Evolutionary conservation across 1,284 basidiomycete genomes (phyloP).

Genomic region (Mycosarcoma maydis): DNA sequence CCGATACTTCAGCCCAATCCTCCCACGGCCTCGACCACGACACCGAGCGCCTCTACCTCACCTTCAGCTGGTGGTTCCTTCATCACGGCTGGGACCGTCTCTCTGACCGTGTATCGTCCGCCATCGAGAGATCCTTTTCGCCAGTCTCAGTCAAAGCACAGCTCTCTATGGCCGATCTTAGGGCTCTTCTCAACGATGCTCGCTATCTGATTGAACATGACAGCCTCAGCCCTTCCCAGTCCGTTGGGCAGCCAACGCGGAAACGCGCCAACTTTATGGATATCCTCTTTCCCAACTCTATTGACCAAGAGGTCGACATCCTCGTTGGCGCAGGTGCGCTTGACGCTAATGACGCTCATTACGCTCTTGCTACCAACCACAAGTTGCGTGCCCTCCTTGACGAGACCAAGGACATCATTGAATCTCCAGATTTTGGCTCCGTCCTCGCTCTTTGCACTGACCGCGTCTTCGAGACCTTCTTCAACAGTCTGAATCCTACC

Average conservation of each 20-base stretch:
- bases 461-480: slow-evolving; percentile 73
- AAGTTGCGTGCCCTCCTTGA: slow-evolving; percentile 75
- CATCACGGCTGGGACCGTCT: slow-evolving; percentile 88
- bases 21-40: slow-evolving; percentile 68
- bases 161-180: slow-evolving; percentile 76
- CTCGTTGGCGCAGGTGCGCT: slow-evolving; percentile 62
- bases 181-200: slow-evolving; percentile 55
- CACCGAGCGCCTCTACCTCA: slow-evolving; percentile 80
- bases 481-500: slow-evolving; percentile 71
- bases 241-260: slow-evolving; percentile 9
- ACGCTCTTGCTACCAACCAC: slow-evolving; percentile 67
- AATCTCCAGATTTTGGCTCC: slow-evolving; percentile 76
- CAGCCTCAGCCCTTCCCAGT: background rate
- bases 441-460: slow-evolving; percentile 78
- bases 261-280: slow-evolving; percentile 45
- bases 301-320: slow-evolving; percentile 50
- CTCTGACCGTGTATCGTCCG: slow-evolving; percentile 76
- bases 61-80: slow-evolving; percentile 88
- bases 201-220: slow-evolving; percentile 39
- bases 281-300: slow-evolving; percentile 57
- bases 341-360: slow-evolving; percentile 12
- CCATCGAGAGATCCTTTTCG: slow-evolving; percentile 79
- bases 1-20: background rate
- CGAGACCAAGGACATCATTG: slow-evolving; percentile 76
- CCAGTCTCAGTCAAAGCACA: slow-evolving; percentile 80